These are phyloP conservation scores for Aspergillus aculeatus DNA, from an alignment of 2,329 filamentous ascomycete genomes.

Conservation along the genomic window DNA sequence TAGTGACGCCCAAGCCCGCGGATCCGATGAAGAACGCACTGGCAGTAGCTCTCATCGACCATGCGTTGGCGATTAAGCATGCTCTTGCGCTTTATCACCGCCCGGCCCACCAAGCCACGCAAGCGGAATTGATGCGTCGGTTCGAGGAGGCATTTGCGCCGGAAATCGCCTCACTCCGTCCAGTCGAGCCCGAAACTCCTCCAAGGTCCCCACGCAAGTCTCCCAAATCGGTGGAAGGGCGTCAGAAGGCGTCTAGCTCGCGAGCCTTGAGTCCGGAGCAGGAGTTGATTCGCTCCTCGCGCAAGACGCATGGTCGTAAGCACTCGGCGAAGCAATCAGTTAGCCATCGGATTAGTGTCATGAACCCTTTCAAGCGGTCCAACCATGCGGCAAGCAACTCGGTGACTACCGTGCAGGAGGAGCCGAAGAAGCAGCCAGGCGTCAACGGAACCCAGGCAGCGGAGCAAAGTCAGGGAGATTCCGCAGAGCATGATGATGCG, in stretches of 20 bases:
- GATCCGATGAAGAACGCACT: slow-evolving; percentile 72
- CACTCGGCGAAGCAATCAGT: slow-evolving; percentile 39
- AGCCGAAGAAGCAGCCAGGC: slow-evolving; percentile 22
- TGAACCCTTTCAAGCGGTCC: slow-evolving; percentile 45
- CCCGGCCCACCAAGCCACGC: slow-evolving; percentile 53
- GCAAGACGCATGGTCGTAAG: slow-evolving; percentile 31
- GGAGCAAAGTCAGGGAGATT: slow-evolving; percentile 12
- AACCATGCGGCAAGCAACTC: slow-evolving; percentile 38
- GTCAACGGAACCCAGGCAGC: slow-evolving; percentile 18
- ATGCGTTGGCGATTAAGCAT: slow-evolving; percentile 82
- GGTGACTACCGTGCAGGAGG: slow-evolving; percentile 34
- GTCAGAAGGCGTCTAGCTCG: slow-evolving; percentile 23
- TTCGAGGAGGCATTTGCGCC: slow-evolving; percentile 53
- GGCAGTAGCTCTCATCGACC: slow-evolving; percentile 81
- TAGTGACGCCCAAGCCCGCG: slow-evolving; percentile 43
- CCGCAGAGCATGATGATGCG: slow-evolving; percentile 34
- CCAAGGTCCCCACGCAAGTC: slow-evolving; percentile 45
- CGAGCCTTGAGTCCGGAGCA: slow-evolving; percentile 38
- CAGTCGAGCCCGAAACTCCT: slow-evolving; percentile 39
- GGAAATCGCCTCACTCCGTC: slow-evolving; percentile 63
- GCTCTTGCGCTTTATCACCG: slow-evolving; percentile 69
- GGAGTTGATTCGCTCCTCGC: slow-evolving; percentile 34
- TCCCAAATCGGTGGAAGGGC: slow-evolving; percentile 26
- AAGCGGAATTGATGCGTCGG: slow-evolving; percentile 38
- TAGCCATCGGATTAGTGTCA: slow-evolving; percentile 43